Base-by-base conservation (phyloP, 768 basidiomycete species). In the Termitomyces sp. region DNA sequence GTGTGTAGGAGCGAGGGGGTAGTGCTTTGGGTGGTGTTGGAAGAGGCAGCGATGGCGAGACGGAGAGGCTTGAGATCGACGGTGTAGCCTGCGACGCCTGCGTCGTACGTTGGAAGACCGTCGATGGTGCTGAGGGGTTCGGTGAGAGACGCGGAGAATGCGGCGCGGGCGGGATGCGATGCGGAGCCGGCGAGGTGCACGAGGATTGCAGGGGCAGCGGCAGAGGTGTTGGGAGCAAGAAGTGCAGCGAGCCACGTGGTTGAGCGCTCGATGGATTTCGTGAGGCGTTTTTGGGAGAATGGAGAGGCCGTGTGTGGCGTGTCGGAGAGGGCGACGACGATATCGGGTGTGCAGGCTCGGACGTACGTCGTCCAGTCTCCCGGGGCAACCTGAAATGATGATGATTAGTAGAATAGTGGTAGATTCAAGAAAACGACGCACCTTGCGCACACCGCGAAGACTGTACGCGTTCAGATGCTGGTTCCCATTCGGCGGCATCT, bases 401-500 rank as follows among this genome's bases (percentile, higher is more conserved):
- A 40, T 1, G 19, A 4, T 16, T 3, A 4, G 2, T 4, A 5
- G 19, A 9, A 14, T 1, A 4, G 3, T 6, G 1, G 5, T 0
- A 54, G 17, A 16, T 12, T n/a, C n/a, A n/a, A 23, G 46, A n/a
- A 7, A 29, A 29, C 29, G 11, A 54, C 73, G 25, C 32, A 87
- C 89, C 83, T 86, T 88, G 25, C 83, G 80, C 1, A 91, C 83
- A 9, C 92, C 92, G 10, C 89, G 76, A 27, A 87, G 69, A 52
- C 85, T 85, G 32, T 77, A 73, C 0, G 82, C 84, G 3, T 79
- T 77, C 11, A 90, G 70, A 59, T 80, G 73, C 6, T 75, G 62
- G 35, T 84, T 82, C 3, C 85, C 83, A 60, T 92, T 93, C 0
- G 89, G 74, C 0, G 91, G 90, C 81, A 90, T 86, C 60, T 84